These are phyloP conservation scores for Mycena polygramma DNA, from an alignment of 768 basidiomycete species.

Conservation along the genomic window DNA sequence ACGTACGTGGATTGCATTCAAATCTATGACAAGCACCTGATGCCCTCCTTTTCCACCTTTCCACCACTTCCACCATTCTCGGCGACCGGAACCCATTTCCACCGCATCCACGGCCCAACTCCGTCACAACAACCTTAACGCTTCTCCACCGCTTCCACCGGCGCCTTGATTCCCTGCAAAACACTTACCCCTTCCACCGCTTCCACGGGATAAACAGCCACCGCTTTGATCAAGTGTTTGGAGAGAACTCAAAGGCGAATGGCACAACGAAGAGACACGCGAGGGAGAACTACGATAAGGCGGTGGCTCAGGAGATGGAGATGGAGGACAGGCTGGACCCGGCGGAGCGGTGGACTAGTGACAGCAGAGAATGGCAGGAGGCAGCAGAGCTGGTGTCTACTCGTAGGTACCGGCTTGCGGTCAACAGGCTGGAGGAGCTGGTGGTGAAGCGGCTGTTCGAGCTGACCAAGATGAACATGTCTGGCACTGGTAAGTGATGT, in stretches of 20 bases:
- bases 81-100: neutral
- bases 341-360: neutral
- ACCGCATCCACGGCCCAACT: neutral
- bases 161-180: no score
- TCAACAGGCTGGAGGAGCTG: no score
- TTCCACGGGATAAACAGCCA: neutral
- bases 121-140: no score
- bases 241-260: neutral
- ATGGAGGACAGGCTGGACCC: neutral
- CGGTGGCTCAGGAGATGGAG: neutral
- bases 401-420: no score
- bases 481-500: no score
- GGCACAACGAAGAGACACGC: conserved; percentile 6
- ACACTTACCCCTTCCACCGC: no score
- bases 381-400: neutral
- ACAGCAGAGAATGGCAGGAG: neutral
- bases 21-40: neutral
- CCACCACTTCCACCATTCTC: neutral
- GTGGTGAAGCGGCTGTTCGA: no score
- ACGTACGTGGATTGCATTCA: conserved; percentile 25
- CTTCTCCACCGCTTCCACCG: no score
- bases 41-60: neutral
- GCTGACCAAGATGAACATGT: no score
- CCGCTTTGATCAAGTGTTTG: neutral
- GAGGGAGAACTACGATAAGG: conserved; percentile 26